phyloP scores from a whole-genome alignment of 1,139 yeast species.

The Debaryomyces coudertii region DNA sequence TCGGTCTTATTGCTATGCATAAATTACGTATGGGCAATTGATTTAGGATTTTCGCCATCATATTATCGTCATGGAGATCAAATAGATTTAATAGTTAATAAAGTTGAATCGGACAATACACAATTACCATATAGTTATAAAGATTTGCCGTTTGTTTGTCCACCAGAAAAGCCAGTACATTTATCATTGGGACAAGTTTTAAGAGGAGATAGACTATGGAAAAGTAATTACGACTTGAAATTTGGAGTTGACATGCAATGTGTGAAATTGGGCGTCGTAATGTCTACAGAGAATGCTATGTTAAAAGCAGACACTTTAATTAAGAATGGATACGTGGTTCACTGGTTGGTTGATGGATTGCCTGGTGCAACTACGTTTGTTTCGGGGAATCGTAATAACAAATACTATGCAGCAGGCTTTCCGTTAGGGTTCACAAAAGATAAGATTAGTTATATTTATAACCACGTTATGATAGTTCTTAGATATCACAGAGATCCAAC shows the following conservation, averaged over 20 bases:
- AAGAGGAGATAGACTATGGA: conserved; percentile 80
- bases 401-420: conserved; percentile 86
- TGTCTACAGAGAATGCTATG: conserved; percentile 53
- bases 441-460: conserved; percentile 64
- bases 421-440: conserved; percentile 71
- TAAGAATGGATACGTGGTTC: conserved; percentile 71
- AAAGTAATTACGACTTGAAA: conserved; percentile 63
- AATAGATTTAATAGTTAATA: conserved; percentile 74
- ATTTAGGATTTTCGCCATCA: conserved; percentile 27
- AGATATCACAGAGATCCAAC: conserved; percentile 62
- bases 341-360: conserved; percentile 82
- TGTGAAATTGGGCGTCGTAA: conserved; percentile 60
- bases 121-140: conserved; percentile 81
- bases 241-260: conserved; percentile 72
- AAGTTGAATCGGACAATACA: conserved; percentile 74
- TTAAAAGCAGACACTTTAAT: conserved; percentile 64
- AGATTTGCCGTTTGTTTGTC: conserved; percentile 81
- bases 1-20: conserved; percentile 4
- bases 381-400: conserved; percentile 57
- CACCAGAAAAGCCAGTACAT: conserved; percentile 66
- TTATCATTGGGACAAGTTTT: conserved; percentile 76
- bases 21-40: conserved; percentile 13
- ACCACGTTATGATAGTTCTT: conserved; percentile 80
- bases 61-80: conserved; percentile 55
- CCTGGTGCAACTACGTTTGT: conserved; percentile 91